Evolutionary conservation across 495 filamentous ascomycete species (phyloP), one percentile per base, ranked within the genome.

Genomic region (Aspergillus coremiiformis): DNA sequence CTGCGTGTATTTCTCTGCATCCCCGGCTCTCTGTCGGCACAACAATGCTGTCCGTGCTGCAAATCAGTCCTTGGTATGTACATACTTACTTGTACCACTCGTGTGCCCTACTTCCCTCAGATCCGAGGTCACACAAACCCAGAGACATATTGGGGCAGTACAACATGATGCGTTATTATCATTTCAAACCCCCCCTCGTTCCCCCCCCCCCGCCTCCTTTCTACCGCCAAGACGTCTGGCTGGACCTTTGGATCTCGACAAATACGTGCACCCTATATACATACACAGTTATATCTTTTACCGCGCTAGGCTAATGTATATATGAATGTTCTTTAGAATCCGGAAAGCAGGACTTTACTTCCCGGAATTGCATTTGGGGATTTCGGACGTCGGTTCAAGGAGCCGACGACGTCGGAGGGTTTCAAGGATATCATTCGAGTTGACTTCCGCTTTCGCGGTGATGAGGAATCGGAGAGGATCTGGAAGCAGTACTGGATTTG

Each of bases 31-130:
- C 4, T 96, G 90, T 68, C 80, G 86, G 63, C 93, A 98, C 67
- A 97, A 98, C 61, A 86, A 93, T 61, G 82, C 82, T 0, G 89
- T 94, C 26, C 79, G 93, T 57, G 83, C 89, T 0, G 70, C 92
- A 46, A 89, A 88, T 60, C 63, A 64, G 53, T 60, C 56, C 44
- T 53, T 74, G 52, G 69, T 72, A 46, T 33, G 48, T 50, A 10
- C 30, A 26, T 52, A 26, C 20, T 30, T 35, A n/a, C n/a, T 10
- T 41, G 39, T 19, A 15, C 21, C 17, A 24, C 15, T 12, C 32
- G 1, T 35, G 32, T 35, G n/a, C 32, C 14, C 32, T 35, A 35
- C 14, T 14, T 35, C 32, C 32, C 12, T 15, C 9, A 35, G 32
- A n/a, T 15, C 45, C 42, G 24, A 7, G n/a, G 33, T 51, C 32